Percentiles rank a stretch among this genome's conserved stretches.
Evolutionary conservation across 805 yeast species (phyloP).

Genomic region (Nakazawaea siamensis): DNA sequence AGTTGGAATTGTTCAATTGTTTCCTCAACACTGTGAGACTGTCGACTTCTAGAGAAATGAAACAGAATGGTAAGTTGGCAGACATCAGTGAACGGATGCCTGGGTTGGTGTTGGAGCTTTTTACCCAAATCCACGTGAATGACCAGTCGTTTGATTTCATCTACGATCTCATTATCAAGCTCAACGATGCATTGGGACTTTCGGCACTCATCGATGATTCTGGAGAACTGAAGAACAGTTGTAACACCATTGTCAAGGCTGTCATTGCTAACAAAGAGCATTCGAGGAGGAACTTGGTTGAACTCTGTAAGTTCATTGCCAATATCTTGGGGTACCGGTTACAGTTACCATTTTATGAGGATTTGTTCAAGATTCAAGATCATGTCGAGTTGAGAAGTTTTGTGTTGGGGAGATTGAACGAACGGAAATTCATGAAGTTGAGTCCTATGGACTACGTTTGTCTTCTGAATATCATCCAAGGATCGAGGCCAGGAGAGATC

Average conservation of each 20-base stretch:
- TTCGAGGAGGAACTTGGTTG: constrained; percentile 1
- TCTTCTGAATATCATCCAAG: constrained; percentile 1
- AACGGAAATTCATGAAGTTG: constrained; percentile 3
- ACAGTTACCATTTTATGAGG: constrained; percentile 7
- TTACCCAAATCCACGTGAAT: neutral
- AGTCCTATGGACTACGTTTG: constrained; percentile 2
- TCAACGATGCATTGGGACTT: constrained; percentile 9
- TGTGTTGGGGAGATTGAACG: constrained; percentile 4
- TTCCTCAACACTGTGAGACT: constrained; percentile 4
- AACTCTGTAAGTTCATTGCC: constrained; percentile 8
- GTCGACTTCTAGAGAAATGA: constrained; percentile 4
- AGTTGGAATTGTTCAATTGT: constrained; percentile 3
- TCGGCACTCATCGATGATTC: constrained; percentile 9
- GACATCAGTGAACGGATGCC: constrained; percentile 1
- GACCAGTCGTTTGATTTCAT: constrained; percentile 1
- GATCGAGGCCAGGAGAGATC: neutral
- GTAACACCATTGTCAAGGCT: constrained; percentile 3
- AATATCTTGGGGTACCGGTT: constrained; percentile 8
- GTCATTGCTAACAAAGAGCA: neutral
- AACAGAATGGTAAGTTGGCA: neutral
- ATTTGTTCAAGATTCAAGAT: constrained; percentile 3
- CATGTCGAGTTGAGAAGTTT: neutral
- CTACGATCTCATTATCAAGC: constrained; percentile 2
- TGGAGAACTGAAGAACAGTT: neutral
- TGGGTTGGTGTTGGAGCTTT: constrained; percentile 1